phyloP scores from a whole-genome alignment of 805 yeast species.

The Zygotorulaspora sp. region DNA sequence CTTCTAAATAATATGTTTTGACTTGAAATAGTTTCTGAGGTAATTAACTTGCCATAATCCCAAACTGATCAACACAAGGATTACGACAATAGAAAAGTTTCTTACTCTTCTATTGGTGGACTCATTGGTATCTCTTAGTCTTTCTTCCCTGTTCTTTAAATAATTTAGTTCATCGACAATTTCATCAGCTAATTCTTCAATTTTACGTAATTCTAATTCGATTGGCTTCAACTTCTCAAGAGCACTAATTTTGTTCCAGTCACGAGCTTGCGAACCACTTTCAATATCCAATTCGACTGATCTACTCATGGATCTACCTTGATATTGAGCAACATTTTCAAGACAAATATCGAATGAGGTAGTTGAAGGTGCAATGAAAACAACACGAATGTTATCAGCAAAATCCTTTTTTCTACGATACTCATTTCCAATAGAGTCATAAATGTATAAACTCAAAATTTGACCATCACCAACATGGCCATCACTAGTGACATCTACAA shows the following conservation, averaged over 20 bases:
- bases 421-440: slow-evolving; percentile 81
- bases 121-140: slow-evolving; percentile 94
- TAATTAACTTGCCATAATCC: slow-evolving; percentile 93
- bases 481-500: slow-evolving; percentile 68
- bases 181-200: slow-evolving; percentile 83
- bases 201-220: slow-evolving; percentile 82
- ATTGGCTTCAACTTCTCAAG: slow-evolving; percentile 89
- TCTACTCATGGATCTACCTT: slow-evolving; percentile 50
- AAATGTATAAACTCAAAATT: slow-evolving; percentile 57
- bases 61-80: slow-evolving; percentile 64
- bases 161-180: slow-evolving; percentile 74
- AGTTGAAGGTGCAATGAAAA: slow-evolving; percentile 78
- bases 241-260: slow-evolving; percentile 93
- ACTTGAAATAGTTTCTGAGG: slow-evolving; percentile 86
- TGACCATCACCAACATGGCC: slow-evolving; percentile 89
- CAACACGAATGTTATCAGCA: slow-evolving; percentile 65
- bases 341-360: slow-evolving; percentile 91
- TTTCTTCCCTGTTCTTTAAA: slow-evolving; percentile 81
- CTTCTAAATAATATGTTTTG: slow-evolving; percentile 66
- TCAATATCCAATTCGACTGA: slow-evolving; percentile 87
- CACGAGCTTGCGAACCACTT: slow-evolving; percentile 95
- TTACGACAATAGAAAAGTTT: slow-evolving; percentile 70
- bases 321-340: slow-evolving; percentile 50
- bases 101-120: slow-evolving; percentile 90
- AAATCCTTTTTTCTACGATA: slow-evolving; percentile 73